Evolutionary conservation across 345 rosid genomes (phyloP).

Genomic region (Crucihimalaya himalaica): DNA sequence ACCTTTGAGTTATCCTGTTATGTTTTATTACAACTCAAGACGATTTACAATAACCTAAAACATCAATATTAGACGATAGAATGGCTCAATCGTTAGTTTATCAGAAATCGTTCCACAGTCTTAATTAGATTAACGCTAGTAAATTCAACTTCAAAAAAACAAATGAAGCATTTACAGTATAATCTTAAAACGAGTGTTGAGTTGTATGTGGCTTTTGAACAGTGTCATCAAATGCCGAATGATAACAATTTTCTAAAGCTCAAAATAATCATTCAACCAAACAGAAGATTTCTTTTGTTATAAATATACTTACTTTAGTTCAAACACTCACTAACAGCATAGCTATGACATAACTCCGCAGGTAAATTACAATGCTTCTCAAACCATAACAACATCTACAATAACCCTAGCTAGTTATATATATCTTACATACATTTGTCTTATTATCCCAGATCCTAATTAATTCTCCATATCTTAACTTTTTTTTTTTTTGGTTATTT

Average conservation of each 20-base stretch:
- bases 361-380: constrained; percentile 32
- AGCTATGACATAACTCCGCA: constrained; percentile 22
- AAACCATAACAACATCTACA: constrained; percentile 25
- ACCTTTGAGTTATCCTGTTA: neutral
- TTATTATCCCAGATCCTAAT: constrained; percentile 27
- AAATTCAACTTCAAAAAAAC: neutral
- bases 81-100: neutral
- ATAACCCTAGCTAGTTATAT: constrained; percentile 25
- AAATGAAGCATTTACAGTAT: neutral
- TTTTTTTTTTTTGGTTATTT: neutral
- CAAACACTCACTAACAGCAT: constrained; percentile 24
- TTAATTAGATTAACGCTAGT: neutral
- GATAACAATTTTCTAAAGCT: neutral
- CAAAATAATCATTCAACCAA: constrained; percentile 3
- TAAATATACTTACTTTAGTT: neutral
- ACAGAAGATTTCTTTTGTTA: neutral
- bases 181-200: neutral
- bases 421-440: constrained; percentile 36
- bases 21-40: neutral
- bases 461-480: neutral
- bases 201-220: neutral
- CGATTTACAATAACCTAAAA: neutral
- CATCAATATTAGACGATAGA: neutral
- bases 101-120: neutral
- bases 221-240: constrained; percentile 5